A percentile compares a stretch with the other conserved stretches of the same genome.
Evolutionary conservation across 306 rosid species (phyloP).

Genomic region (Arachis hypogaea): DNA sequence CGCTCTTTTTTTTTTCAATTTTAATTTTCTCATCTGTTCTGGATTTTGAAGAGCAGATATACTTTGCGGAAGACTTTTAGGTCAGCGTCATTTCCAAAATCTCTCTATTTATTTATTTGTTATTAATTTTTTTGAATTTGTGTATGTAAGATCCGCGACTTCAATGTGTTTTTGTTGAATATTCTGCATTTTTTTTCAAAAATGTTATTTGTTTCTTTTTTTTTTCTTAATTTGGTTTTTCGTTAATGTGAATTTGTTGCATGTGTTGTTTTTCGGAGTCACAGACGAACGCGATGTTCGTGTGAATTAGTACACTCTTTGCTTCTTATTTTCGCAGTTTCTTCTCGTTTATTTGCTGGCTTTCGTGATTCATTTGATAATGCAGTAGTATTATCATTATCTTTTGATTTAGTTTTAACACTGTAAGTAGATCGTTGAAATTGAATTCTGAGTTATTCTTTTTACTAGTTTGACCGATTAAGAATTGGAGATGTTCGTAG

Average conservation of each 20-base stretch:
- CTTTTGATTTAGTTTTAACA: slow-evolving; percentile 5
- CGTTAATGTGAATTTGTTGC: slow-evolving; percentile 11
- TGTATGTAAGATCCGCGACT: slow-evolving; percentile 44
- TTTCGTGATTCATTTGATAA: neutral
- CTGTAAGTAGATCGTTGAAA: neutral
- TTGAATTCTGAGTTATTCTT: neutral
- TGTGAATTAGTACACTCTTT: neutral
- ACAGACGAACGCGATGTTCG: neutral
- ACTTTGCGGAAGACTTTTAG: slow-evolving; percentile 16
- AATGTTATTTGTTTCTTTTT: neutral
- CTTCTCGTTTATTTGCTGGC: slow-evolving; percentile 1
- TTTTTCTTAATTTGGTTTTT: neutral
- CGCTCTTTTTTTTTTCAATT: neutral
- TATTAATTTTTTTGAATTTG: too few species aligned
- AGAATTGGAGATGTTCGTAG: neutral
- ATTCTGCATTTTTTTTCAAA: neutral
- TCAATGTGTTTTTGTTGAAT: neutral
- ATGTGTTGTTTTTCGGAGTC: slow-evolving; percentile 17
- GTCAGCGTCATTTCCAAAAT: slow-evolving; percentile 44
- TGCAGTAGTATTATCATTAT: slow-evolving; percentile 4
- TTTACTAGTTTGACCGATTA: slow-evolving; percentile 12
- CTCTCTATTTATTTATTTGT: slow-evolving; percentile 29
- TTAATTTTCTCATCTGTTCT: neutral
- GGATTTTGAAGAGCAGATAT: slow-evolving; percentile 18
- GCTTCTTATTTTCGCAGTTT: neutral